Base-by-base conservation (phyloP, 805 yeast genomes). In the Yarrowia deformans region DNA sequence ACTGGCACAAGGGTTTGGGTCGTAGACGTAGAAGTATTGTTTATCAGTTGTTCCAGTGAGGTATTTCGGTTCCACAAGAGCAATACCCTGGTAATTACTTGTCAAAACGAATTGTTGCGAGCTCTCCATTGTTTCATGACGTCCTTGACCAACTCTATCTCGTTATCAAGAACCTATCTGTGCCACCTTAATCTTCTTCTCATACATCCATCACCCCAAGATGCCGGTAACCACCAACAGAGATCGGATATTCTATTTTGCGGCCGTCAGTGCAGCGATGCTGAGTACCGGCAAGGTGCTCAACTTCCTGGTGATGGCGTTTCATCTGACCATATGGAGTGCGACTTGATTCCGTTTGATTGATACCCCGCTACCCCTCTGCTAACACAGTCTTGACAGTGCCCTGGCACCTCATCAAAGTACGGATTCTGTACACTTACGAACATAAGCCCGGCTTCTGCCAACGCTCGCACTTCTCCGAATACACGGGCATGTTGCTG, bases 171-270 rank as follows among this genome's bases (percentile, higher is more conserved):
- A 43, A n/a, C 9, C 23, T 14, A 8, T 56, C 48, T 43, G 49
- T 56, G 23, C 49, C 37, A 40, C 16, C 40, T 32, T 42, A 42
- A 56, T 14, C 42, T 56, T 56, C 40, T 42, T 56, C 49, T 56
- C 45, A 10, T 23, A 23, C 29, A 23, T 19, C 19, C 19, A 23
- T 29, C 63, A 42, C 42, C 48, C 45, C 52, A 43, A 43, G 13
- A 60, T 60, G 66, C 66, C 66, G 52, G 42, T 60, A 13, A 43
- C 66, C 42, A 34, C 48, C 40, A 60, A 60, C 63, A 23, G 63
- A 60, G 66, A 60, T 52, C 50, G 66, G 52, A 8, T 60, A 35
- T 60, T 60, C 52, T 60, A 60, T n/a, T 60, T 45, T 60, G 42
- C 14, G 42, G 66, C 66, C 29, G 66, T 60, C 37, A 19, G 19